Evolutionary conservation across 1,284 basidiomycete genomes (phyloP).

Genomic region (Grifola frondosa): DNA sequence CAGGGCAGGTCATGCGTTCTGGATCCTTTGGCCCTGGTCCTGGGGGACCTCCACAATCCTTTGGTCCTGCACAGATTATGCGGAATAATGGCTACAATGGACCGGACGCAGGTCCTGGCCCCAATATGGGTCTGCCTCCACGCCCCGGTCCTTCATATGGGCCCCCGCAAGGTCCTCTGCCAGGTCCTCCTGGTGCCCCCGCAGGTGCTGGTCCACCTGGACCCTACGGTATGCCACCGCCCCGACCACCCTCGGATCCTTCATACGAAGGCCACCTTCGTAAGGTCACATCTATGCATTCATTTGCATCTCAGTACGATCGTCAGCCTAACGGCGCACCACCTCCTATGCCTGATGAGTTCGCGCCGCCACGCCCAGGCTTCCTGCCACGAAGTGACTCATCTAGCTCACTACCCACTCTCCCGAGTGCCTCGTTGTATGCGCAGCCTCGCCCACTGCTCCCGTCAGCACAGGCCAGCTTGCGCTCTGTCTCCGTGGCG

Average conservation of each 20-base stretch:
- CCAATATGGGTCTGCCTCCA: constrained; percentile 10
- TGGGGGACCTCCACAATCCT: constrained; percentile 19
- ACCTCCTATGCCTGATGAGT: constrained; percentile 42
- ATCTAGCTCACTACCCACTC: constrained; percentile 26
- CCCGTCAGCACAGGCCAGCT: constrained; percentile 58
- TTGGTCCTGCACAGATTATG: constrained; percentile 20
- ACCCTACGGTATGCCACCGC: constrained; percentile 18
- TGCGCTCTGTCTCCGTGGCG: constrained; percentile 49
- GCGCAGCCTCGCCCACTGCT: constrained; percentile 55
- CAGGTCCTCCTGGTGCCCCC: no score
- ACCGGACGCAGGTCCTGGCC: constrained; percentile 35
- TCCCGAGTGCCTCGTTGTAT: constrained; percentile 41
- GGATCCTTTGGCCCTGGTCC: constrained; percentile 26
- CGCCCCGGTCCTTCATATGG: constrained; percentile 13
- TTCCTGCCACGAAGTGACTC: constrained; percentile 33
- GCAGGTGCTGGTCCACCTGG: constrained; percentile 15
- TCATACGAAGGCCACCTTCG: constrained; percentile 41
- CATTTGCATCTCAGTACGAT: constrained; percentile 55
- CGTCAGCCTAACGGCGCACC: constrained; percentile 31
- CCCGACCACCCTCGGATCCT: constrained; percentile 42
- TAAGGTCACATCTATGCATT: constrained; percentile 62
- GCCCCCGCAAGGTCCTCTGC: constrained; percentile 9
- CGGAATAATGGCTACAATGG: constrained; percentile 25
- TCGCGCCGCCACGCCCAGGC: constrained; percentile 29
- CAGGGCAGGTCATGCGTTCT: constrained; percentile 30